Base-by-base conservation (phyloP, 169 alveolate genomes). In the Toxoplasma gondii region DNA sequence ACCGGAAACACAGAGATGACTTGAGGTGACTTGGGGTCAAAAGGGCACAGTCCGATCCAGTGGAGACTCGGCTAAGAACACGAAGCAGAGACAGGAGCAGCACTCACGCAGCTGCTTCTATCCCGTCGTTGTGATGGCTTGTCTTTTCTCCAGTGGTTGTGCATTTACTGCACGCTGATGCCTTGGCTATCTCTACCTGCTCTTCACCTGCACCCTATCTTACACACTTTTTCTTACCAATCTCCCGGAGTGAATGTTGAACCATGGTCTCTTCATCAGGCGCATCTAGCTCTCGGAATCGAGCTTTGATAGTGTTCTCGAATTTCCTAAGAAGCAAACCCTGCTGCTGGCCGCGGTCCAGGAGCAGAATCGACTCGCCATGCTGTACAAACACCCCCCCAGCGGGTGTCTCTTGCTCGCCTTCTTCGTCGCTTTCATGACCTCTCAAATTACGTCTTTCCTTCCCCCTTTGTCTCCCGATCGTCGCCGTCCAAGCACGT, bases 311-410 rank as follows among this genome's bases (percentile, higher is more conserved):
- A 2, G 39, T 38, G 19, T 38, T 78, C 44, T 78, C 86, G 29
- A 78, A 38, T n/a, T 38, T n/a, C 86, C 86, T 7, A 19, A 78
- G 49, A 36, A 78, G 39, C 86, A 45, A 4, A 19, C 86, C 86
- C 31, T n/a, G 49, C 45, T n/a, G 49, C 86, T 78, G 86, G n/a
- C 86, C 86, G 2, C 86, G 27, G 45, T 78, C 49, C 27, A 78
- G 44, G 49, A 78, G 86, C 44, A 78, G n/a, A 38, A 78, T 78
- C 86, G 86, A 78, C 45, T 78, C 86, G 86, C 86, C 86, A n/a
- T 27, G 39, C 86, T 78, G 86, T 38, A 78, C 43, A 19, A n/a
- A 38, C 44, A 78, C 49, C 27, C 86, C 45, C 4, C 86, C 43
- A 31, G 74, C 74, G 24, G 74, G 74, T 12, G 58, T 12, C 22